Conservation (phyloP, 1,139 yeast species). For the Zygoascus sp. region DNA sequence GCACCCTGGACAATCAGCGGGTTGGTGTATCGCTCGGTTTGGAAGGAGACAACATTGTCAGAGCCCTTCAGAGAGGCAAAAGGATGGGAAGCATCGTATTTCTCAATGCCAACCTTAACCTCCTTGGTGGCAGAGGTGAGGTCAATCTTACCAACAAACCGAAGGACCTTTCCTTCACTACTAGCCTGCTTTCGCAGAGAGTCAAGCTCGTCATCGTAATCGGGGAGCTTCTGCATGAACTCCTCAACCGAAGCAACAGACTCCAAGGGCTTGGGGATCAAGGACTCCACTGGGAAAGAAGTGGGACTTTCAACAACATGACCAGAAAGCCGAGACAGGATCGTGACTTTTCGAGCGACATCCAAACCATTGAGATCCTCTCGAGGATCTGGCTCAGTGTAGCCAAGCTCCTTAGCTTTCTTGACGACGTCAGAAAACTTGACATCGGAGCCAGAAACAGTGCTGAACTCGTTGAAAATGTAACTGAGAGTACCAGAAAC, state of each 20-base stretch:
- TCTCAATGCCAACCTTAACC: conserved; percentile 83
- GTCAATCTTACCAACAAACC: conserved; percentile 92
- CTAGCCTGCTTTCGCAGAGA: conserved; percentile 76
- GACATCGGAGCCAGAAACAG: conserved; percentile 52
- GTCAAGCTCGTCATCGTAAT: conserved; percentile 76
- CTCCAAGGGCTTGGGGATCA: conserved; percentile 84
- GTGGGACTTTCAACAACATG: conserved; percentile 82
- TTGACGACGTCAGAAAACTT: conserved; percentile 87
- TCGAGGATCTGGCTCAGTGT: conserved; percentile 99
- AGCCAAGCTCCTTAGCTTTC: conserved; percentile 85
- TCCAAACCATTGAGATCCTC: conserved; percentile 97
- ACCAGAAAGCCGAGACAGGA: conserved; percentile 89
- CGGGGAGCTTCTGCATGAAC: conserved; percentile 73
- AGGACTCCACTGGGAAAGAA: conserved; percentile 91
- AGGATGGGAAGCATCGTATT: conserved; percentile 78
- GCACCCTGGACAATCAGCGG: conserved; percentile 98
- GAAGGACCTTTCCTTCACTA: conserved; percentile 75
- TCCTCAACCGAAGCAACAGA: conserved; percentile 67
- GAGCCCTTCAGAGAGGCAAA: conserved; percentile 94
- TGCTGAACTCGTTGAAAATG: conserved; percentile 88
- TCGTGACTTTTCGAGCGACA: conserved; percentile 96
- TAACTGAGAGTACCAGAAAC: conserved; percentile 96
- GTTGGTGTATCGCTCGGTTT: conserved; percentile 83
- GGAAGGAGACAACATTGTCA: conserved; percentile 90
- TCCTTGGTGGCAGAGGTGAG: conserved; percentile 48